phyloP scores from a whole-genome alignment of 2,329 filamentous ascomycete species.

The Chaetomium strumarium region DNA sequence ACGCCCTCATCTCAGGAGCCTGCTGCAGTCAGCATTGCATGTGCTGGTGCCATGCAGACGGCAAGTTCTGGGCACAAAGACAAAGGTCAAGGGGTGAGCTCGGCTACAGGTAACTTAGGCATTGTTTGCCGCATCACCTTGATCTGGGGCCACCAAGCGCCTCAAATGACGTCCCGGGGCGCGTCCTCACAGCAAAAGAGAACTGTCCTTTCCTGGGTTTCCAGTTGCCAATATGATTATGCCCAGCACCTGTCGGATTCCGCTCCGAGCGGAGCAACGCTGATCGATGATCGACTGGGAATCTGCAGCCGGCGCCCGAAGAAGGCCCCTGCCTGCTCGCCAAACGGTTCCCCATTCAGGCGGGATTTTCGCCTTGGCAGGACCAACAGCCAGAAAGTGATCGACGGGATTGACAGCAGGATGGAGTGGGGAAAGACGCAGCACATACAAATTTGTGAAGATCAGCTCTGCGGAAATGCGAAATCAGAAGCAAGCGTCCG shows the following conservation, averaged over 20 bases:
- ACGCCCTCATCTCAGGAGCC: no score
- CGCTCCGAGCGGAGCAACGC: background rate
- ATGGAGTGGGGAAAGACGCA: background rate
- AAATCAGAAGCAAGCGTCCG: background rate
- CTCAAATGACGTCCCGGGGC: no score
- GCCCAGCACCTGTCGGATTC: no score
- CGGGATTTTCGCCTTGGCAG: constrained; percentile 1
- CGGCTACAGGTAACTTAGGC: no score
- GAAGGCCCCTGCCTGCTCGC: constrained; percentile 6
- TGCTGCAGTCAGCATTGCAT: no score
- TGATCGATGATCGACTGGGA: constrained; percentile 6
- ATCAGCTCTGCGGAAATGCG: background rate
- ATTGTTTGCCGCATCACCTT: no score
- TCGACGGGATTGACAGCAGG: constrained; percentile 3
- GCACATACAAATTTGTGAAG: background rate
- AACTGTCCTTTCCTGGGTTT: no score
- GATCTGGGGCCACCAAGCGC: no score
- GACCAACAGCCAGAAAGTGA: background rate
- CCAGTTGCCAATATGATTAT: no score
- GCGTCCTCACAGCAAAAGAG: no score
- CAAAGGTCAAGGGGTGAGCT: no score
- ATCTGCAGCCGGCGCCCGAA: background rate
- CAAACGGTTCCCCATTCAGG: constrained; percentile 13
- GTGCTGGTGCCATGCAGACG: background rate
- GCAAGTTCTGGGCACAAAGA: background rate